phyloP scores from a whole-genome alignment of 768 basidiomycete species.

The Boletus reticulatus region DNA sequence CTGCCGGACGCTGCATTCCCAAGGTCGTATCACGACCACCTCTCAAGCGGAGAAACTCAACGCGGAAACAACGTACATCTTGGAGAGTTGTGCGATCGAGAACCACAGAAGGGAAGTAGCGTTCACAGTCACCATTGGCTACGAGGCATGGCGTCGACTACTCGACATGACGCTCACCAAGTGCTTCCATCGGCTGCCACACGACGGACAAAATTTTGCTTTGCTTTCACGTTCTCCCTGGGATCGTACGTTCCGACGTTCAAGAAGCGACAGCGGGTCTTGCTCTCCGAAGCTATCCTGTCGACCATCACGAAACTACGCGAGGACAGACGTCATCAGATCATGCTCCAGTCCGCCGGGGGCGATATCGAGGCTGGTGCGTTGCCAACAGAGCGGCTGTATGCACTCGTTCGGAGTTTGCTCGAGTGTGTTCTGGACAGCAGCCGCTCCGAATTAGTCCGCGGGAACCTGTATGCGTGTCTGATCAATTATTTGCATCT shows the following conservation, averaged over 20 bases:
- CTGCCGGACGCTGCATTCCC: slow-evolving; percentile 59
- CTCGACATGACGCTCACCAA: slow-evolving; percentile 85
- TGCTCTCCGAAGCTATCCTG: slow-evolving; percentile 79
- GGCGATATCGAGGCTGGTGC: slow-evolving; percentile 63
- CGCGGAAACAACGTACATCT: slow-evolving; percentile 68
- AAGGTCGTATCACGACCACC: slow-evolving; percentile 62
- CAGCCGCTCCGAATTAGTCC: slow-evolving; percentile 78
- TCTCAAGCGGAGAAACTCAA: slow-evolving; percentile 65
- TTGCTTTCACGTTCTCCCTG: slow-evolving; percentile 81
- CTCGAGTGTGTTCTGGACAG: slow-evolving; percentile 74
- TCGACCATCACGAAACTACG: slow-evolving; percentile 87
- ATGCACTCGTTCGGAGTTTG: slow-evolving; percentile 67
- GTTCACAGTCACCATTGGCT: slow-evolving; percentile 64
- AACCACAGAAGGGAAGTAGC: slow-evolving; percentile 84
- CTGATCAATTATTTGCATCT: slow-evolving; percentile 89
- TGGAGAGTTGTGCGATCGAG: slow-evolving; percentile 83
- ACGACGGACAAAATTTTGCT: slow-evolving; percentile 84
- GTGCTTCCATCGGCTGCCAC: slow-evolving; percentile 79
- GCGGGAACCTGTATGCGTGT: slow-evolving; percentile 93
- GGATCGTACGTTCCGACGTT: slow-evolving; percentile 61
- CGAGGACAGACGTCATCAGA: slow-evolving; percentile 72
- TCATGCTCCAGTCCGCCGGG: slow-evolving; percentile 62
- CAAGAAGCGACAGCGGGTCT: slow-evolving; percentile 73
- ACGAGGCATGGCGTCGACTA: slow-evolving; percentile 82
- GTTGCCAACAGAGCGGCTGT: slow-evolving; percentile 78